Evolutionary conservation across 768 basidiomycete species (phyloP).

Genomic region (Tylopilus subfusipes): DNA sequence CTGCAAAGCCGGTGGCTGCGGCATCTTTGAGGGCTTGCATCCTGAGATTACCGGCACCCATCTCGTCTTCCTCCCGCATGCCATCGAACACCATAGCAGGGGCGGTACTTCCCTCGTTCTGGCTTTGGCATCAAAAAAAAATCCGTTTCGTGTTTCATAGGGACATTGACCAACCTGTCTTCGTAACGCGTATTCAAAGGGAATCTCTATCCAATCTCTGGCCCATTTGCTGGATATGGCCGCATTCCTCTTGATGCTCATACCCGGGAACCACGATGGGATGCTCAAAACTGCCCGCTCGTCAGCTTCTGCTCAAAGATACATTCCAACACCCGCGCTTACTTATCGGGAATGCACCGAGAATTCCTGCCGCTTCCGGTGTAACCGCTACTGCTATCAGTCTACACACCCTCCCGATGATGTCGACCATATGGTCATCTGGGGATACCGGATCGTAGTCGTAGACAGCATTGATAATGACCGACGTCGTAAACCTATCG

Average conservation of each 20-base stretch:
- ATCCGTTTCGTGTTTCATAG: not conserved
- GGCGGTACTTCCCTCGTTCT: constrained; percentile 11
- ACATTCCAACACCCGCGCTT: not conserved
- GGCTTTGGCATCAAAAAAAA: not conserved
- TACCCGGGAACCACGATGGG: constrained; percentile 20
- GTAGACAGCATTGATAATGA: constrained; percentile 21
- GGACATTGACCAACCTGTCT: constrained; percentile 22
- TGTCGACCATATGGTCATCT: constrained; percentile 11
- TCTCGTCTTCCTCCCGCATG: not conserved
- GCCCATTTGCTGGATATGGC: constrained; percentile 1
- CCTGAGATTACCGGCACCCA: not conserved
- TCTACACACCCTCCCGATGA: constrained; percentile 11
- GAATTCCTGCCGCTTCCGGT: constrained; percentile 10
- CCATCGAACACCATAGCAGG: constrained; percentile 20
- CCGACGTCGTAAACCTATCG: constrained; percentile 21
- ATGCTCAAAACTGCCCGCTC: constrained; percentile 9
- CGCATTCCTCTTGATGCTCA: constrained; percentile 14
- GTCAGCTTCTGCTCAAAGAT: not conserved
- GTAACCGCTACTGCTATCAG: not conserved
- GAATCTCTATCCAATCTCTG: constrained; percentile 18
- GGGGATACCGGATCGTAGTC: constrained; percentile 17
- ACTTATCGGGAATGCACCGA: constrained; percentile 17
- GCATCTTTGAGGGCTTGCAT: constrained; percentile 13
- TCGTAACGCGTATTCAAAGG: constrained; percentile 27
- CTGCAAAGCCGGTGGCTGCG: constrained; percentile 16